Evolutionary conservation across 1,284 basidiomycete genomes (phyloP).

Genomic region (Tranzscheliella williamsii): DNA sequence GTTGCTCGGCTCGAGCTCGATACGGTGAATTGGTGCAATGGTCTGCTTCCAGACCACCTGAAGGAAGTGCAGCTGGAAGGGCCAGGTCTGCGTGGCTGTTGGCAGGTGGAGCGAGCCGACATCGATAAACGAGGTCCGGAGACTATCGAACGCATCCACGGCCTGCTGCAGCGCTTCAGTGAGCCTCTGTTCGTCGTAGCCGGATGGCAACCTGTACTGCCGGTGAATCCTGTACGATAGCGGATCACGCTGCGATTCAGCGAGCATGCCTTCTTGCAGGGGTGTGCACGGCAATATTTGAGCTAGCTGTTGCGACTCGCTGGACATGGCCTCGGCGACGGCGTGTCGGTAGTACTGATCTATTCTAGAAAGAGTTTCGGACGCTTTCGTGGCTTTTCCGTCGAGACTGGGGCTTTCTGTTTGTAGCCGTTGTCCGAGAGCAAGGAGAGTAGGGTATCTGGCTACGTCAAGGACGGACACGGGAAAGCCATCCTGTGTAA

Average conservation of each 20-base stretch:
- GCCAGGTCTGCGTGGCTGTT: constrained; percentile 4
- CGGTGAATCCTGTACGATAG: constrained; percentile 46
- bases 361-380: constrained; percentile 17
- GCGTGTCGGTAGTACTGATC: constrained; percentile 19
- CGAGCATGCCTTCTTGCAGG: constrained; percentile 56
- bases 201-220: constrained; percentile 46
- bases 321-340: constrained; percentile 7
- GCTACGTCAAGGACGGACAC: constrained; percentile 59
- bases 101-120: constrained; percentile 15
- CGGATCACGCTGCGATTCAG: constrained; percentile 44
- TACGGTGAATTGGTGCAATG: constrained; percentile 2
- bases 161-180: constrained; percentile 17
- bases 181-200: constrained; percentile 23
- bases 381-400: constrained; percentile 8
- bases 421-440: constrained; percentile 39
- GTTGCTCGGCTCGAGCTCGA: constrained; percentile 2
- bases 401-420: constrained; percentile 8
- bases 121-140: constrained; percentile 51
- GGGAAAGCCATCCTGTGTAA: constrained; percentile 38
- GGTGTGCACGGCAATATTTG: constrained; percentile 44
- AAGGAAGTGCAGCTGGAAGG: constrained; percentile 33
- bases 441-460: constrained; percentile 45
- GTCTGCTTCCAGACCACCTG: constrained; percentile 31
- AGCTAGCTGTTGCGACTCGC: constrained; percentile 6
- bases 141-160: constrained; percentile 28